Conservation (phyloP, 192 early-diverging fungal genomes). For the Spinellus fusiger region DNA sequence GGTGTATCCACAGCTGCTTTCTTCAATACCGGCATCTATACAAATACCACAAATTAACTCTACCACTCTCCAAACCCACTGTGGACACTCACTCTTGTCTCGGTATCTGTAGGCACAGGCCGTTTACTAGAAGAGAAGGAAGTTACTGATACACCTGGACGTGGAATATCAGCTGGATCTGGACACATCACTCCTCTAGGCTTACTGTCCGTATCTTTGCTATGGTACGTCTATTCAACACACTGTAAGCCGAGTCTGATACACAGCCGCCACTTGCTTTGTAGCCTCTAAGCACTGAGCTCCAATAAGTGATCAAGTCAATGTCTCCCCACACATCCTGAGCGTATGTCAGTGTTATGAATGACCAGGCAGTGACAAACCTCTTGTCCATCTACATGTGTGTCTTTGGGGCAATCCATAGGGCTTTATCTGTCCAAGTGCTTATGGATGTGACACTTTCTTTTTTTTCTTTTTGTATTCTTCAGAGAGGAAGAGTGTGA, state of each 20-base stretch:
- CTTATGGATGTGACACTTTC: too few relatives aligned
- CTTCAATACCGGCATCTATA: not conserved
- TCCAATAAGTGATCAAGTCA: constrained; percentile 11
- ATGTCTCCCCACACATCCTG: constrained; percentile 1
- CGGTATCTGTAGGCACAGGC: not conserved
- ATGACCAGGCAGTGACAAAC: not conserved
- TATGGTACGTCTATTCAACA: not conserved
- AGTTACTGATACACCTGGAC: not conserved
- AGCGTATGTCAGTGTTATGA: not conserved
- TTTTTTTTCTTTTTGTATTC: too few relatives aligned
- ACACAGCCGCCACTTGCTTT: not conserved
- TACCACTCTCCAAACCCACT: too few relatives aligned
- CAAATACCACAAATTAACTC: not conserved
- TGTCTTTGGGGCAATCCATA: too few relatives aligned
- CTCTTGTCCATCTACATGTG: too few relatives aligned
- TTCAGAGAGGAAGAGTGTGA: too few relatives aligned
- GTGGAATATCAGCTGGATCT: not conserved
- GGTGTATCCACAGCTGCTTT: not conserved
- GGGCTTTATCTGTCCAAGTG: too few relatives aligned
- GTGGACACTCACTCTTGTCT: not conserved
- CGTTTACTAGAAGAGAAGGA: not conserved
- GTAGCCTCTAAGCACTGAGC: not conserved
- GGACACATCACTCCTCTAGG: constrained; percentile 1
- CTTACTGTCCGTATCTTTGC: not conserved
- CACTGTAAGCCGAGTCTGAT: too few relatives aligned